Base-by-base conservation (phyloP, 176 grass and related monocot genomes). In the Triticum dicoccoides region DNA sequence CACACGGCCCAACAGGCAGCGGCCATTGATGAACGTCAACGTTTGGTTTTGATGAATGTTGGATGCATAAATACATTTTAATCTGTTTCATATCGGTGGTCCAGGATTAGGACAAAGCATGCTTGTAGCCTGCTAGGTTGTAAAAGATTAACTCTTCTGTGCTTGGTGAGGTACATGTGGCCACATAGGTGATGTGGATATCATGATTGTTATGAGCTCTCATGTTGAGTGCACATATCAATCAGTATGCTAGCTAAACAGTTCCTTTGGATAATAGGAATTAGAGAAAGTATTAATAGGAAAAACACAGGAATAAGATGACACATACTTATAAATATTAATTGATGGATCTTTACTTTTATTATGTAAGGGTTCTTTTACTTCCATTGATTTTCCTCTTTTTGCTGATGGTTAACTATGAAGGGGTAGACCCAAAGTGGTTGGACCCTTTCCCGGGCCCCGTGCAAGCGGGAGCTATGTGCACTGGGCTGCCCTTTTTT, bases 101-200 rank as follows among this genome's bases (percentile, higher is more conserved):
- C 18, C 20, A 44, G 9, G 5, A 30, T 39, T 90, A 39, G 41
- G 30, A 33, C 6, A 90, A 42, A 66, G 17, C 33, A 71, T 14
- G 5, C 54, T 73, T 73, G 88, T 63, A 72, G 32, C 73, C 59
- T 82, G 39, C 54, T 78, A 64, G 2, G 25, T 45, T 85, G 24
- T 80, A 4, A 33, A 65, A 54, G 8, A 73, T n/a, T 29, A 11
- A 42, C 15, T 23, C 11, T 65, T 52, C 39, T 87, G 6, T 35
- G 14, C 66, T 25, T 44, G 21, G 65, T 72, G 61, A 23, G 34
- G 73, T 79, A 62, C 20, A 37, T 71, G 37, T 63, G 13, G 67
- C 30, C 54, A 74, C 23, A 29, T 6, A 24, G 71, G 24, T 13
- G 77, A 30, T 80, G 34, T 54, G 30, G 30, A 56, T 65, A 17